phyloP scores from a whole-genome alignment of 441 rosid species.

The Gossypium lobatum region DNA sequence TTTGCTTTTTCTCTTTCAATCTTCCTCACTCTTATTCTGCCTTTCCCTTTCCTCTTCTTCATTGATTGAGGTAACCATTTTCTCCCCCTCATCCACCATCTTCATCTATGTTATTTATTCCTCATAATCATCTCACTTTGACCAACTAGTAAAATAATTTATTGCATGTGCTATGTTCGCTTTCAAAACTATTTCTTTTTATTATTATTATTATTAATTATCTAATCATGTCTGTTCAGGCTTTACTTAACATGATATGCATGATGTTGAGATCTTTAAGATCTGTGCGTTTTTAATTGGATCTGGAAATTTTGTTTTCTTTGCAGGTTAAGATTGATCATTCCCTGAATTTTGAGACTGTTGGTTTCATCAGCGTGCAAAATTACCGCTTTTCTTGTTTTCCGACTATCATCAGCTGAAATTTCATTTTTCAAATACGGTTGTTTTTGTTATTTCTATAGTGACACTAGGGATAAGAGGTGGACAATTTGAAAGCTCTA shows the following conservation, averaged over 20 bases:
- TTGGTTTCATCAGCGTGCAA: neutral
- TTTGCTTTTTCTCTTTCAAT: neutral
- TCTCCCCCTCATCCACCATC: too few relatives aligned
- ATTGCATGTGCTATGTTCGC: neutral
- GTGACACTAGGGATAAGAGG: slow-evolving; percentile 13
- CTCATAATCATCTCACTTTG: neutral
- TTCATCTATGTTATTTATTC: neutral
- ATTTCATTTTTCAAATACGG: slow-evolving; percentile 8
- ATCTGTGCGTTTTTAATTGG: neutral
- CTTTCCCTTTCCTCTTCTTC: neutral
- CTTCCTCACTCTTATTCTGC: neutral
- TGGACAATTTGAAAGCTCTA: slow-evolving; percentile 19
- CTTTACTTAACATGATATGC: neutral
- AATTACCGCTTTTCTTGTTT: neutral
- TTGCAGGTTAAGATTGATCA: neutral
- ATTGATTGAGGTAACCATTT: slow-evolving; percentile 20
- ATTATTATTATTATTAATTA: neutral
- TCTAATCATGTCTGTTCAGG: neutral
- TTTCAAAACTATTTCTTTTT: neutral
- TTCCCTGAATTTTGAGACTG: neutral
- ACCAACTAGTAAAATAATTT: slow-evolving; percentile 7
- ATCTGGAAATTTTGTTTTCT: slow-evolving; percentile 5
- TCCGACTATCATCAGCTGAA: neutral
- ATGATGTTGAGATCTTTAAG: neutral
- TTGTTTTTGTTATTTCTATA: slow-evolving; percentile 17